Conservation (phyloP, 768 basidiomycete genomes). For the Suillus subaureus region DNA sequence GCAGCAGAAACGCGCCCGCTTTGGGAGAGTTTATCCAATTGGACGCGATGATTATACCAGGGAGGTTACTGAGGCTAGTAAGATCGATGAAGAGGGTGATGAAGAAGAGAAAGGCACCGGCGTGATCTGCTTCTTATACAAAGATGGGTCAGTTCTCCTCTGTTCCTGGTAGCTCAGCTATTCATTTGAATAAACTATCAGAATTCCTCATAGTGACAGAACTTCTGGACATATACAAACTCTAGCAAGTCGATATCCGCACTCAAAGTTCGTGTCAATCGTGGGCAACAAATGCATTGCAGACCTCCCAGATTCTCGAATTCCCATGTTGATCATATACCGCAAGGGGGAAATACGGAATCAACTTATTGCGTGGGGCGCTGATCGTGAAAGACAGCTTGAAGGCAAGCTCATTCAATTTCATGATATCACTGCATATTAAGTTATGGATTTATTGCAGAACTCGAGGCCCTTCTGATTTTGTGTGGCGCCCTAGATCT, state of each 20-base stretch:
- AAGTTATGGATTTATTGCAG: slow-evolving; percentile 35
- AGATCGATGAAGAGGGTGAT: slow-evolving; percentile 63
- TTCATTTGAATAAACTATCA: slow-evolving; percentile 33
- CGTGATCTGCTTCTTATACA: slow-evolving; percentile 93
- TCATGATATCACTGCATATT: slow-evolving; percentile 7
- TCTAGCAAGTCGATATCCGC: slow-evolving; percentile 82
- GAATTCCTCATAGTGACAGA: slow-evolving; percentile 80
- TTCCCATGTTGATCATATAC: slow-evolving; percentile 93
- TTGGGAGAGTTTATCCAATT: slow-evolving; percentile 87
- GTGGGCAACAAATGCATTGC: slow-evolving; percentile 94
- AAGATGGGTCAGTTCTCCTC: slow-evolving; percentile 74
- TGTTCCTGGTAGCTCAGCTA: not conserved
- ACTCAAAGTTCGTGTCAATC: slow-evolving; percentile 95
- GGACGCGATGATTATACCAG: slow-evolving; percentile 91
- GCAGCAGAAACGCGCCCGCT: slow-evolving; percentile 63
- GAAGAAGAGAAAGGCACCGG: slow-evolving; percentile 78
- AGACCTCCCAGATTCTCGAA: slow-evolving; percentile 88
- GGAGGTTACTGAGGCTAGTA: slow-evolving; percentile 94
- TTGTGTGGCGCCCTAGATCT: slow-evolving; percentile 66
- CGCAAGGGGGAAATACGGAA: slow-evolving; percentile 88
- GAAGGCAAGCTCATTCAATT: slow-evolving; percentile 57
- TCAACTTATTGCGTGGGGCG: slow-evolving; percentile 85
- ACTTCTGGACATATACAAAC: slow-evolving; percentile 67
- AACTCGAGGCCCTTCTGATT: slow-evolving; percentile 71
- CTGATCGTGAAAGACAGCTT: slow-evolving; percentile 70